A percentile compares a stretch with the other conserved stretches of the same genome.
Evolutionary conservation across 805 yeast genomes (phyloP).

Genomic region (Nakazawaea peltata): DNA sequence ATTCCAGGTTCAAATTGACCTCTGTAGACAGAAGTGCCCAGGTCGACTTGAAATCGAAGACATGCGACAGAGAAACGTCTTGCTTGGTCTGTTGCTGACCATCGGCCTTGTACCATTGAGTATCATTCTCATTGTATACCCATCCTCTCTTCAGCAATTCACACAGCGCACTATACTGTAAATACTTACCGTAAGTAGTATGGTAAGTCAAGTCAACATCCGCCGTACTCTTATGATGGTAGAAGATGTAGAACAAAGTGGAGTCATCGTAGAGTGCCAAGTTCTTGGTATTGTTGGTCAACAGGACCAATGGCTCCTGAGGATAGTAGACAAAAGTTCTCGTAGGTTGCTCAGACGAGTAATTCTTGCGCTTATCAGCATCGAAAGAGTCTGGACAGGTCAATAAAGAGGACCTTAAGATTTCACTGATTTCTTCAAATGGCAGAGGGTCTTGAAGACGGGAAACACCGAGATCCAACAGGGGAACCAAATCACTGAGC

Average conservation of each 20-base stretch:
- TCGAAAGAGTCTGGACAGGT: constrained; percentile 93
- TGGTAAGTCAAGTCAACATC: constrained; percentile 13
- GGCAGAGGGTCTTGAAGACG: constrained; percentile 37
- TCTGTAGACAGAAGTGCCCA: too few species aligned
- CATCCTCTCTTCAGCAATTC: constrained; percentile 78
- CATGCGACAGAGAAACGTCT: too few species aligned
- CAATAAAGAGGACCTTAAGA: constrained; percentile 69
- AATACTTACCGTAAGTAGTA: constrained; percentile 40
- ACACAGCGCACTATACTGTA: constrained; percentile 70
- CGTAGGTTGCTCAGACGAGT: constrained; percentile 74
- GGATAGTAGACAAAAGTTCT: constrained; percentile 91
- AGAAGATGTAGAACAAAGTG: constrained; percentile 87
- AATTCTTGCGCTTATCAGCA: constrained; percentile 70
- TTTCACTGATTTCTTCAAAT: constrained; percentile 42
- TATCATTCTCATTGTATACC: constrained; percentile 62
- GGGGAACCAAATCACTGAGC: constrained; percentile 3
- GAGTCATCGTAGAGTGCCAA: constrained; percentile 73
- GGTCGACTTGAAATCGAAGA: too few species aligned
- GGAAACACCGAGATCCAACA: constrained; percentile 1
- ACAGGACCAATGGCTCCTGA: constrained; percentile 66
- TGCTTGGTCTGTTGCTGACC: too few species aligned
- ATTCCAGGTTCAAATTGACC: too few species aligned
- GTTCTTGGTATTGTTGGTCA: constrained; percentile 49
- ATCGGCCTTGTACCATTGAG: constrained; percentile 76
- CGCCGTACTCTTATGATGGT: constrained; percentile 46